Percentiles rank a stretch among this genome's conserved stretches.
Evolutionary conservation across 176 grass and related monocot species (phyloP).

Genomic region (Dendrocalamus sinicus): DNA sequence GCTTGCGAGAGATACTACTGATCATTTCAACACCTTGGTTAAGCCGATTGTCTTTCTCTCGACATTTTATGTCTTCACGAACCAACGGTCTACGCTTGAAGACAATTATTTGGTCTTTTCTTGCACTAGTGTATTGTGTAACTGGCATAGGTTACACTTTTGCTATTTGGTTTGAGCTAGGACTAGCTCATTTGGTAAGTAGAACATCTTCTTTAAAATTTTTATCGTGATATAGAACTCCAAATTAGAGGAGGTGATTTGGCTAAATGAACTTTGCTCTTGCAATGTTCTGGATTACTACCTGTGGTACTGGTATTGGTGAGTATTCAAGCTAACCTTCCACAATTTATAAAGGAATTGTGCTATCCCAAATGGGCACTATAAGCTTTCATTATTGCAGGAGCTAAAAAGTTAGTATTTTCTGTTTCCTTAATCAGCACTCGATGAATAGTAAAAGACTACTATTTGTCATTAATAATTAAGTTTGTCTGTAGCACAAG

Average conservation of each 20-base stretch:
- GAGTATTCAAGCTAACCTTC: slow-evolving; percentile 45
- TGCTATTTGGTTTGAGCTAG: slow-evolving; percentile 79
- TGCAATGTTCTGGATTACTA: slow-evolving; percentile 68
- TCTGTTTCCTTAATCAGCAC: slow-evolving; percentile 23
- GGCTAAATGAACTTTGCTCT: slow-evolving; percentile 44
- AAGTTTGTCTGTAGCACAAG: neutral
- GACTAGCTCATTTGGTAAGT: slow-evolving; percentile 74
- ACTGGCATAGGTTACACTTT: slow-evolving; percentile 24
- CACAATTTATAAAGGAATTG: slow-evolving; percentile 46
- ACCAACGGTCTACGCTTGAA: slow-evolving; percentile 58
- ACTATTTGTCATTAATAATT: slow-evolving; percentile 19
- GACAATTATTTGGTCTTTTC: slow-evolving; percentile 68
- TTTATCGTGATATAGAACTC: slow-evolving; percentile 13
- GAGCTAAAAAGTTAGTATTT: slow-evolving; percentile 61
- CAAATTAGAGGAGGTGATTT: slow-evolving; percentile 18
- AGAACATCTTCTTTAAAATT: neutral
- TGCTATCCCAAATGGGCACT: slow-evolving; percentile 77
- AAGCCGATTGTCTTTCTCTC: slow-evolving; percentile 73
- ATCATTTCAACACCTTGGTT: slow-evolving; percentile 70
- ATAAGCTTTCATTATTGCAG: slow-evolving; percentile 68
- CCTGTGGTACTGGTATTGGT: slow-evolving; percentile 73
- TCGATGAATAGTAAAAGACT: neutral
- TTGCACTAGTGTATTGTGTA: slow-evolving; percentile 82
- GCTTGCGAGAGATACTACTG: slow-evolving; percentile 80
- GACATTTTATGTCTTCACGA: slow-evolving; percentile 82